Evolutionary conservation across 331 rosid species (phyloP).

Genomic region (Quercus lobata): DNA sequence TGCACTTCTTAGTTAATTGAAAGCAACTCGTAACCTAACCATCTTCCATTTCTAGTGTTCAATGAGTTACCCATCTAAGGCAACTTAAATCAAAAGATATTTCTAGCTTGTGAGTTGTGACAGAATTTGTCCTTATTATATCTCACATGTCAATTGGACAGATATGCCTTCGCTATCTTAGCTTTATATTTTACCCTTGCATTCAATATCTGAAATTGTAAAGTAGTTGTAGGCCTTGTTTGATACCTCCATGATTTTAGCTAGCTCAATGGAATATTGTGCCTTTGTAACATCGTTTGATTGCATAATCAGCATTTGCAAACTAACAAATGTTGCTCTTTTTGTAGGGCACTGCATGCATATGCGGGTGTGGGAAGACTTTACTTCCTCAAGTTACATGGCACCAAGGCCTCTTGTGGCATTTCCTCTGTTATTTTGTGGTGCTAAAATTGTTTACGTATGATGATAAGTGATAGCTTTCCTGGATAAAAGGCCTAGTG

Average conservation of each 20-base stretch:
- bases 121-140: not conserved
- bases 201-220: not conserved
- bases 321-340: no score
- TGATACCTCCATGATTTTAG: not conserved
- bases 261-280: not conserved
- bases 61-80: not conserved
- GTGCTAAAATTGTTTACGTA: no score
- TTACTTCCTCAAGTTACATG: not conserved
- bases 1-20: not conserved
- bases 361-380: no score
- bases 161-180: not conserved
- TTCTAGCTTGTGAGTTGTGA: not conserved
- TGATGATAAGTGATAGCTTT: not conserved
- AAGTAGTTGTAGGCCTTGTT: not conserved
- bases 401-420: not conserved
- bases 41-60: no score
- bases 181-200: not conserved
- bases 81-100: not conserved
- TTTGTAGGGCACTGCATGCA: not conserved
- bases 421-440: not conserved
- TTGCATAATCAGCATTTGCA: no score
- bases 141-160: not conserved
- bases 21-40: not conserved
- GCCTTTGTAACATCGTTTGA: not conserved
- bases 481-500: conserved; percentile 15